A percentile compares a stretch with the other conserved stretches of the same genome.
phyloP scores from a whole-genome alignment of 345 rosid species.

The Eucalyptus shirleyi region DNA sequence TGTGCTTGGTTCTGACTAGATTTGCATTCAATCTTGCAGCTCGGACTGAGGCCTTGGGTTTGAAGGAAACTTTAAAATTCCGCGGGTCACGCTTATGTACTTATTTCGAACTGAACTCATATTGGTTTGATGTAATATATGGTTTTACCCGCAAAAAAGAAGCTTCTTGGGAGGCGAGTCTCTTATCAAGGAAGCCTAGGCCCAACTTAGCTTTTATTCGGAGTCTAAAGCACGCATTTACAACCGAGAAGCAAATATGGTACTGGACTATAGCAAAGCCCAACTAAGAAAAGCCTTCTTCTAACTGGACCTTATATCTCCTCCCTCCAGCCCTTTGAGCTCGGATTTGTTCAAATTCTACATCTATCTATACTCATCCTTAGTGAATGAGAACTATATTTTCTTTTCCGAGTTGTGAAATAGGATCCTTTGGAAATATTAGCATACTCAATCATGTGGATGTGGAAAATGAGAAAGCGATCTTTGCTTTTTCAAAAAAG shows the following conservation, averaged over 20 bases:
- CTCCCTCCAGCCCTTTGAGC: background rate
- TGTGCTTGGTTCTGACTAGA: background rate
- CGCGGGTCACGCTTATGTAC: background rate
- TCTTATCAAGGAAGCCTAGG: background rate
- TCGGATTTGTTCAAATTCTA: background rate
- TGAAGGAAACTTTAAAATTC: background rate
- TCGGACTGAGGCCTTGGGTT: background rate
- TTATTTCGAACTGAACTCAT: too few relatives aligned
- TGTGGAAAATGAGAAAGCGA: background rate
- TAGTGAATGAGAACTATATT: background rate
- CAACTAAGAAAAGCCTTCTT: background rate
- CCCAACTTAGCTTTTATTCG: background rate
- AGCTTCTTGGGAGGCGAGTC: background rate
- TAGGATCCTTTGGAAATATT: background rate
- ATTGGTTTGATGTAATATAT: background rate
- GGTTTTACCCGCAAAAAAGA: background rate
- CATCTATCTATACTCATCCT: background rate
- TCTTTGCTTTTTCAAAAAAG: background rate
- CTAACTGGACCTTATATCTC: background rate
- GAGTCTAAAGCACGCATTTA: background rate
- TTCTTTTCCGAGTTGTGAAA: background rate
- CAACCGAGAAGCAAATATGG: background rate
- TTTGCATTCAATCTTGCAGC: background rate
- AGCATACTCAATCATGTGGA: background rate
- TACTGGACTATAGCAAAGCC: background rate